These are phyloP conservation scores for Chlorella sp. DNA, from an alignment of 139 green algal species.

Conservation along the genomic window DNA sequence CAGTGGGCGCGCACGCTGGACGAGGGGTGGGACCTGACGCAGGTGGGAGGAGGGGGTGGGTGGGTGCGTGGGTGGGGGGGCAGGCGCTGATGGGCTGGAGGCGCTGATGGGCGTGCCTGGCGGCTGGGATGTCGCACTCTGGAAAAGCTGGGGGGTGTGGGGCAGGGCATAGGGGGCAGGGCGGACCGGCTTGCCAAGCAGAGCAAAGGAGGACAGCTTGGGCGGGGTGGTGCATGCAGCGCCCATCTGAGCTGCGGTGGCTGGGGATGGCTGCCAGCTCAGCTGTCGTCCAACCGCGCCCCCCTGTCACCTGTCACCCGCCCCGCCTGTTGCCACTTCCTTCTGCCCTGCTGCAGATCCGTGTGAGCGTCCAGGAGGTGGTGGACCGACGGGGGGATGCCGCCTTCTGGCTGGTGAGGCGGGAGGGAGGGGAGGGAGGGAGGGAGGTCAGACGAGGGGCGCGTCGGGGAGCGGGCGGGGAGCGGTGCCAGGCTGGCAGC, in stretches of 20 bases:
- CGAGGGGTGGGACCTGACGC: slow-evolving; percentile 77
- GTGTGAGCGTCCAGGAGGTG: slow-evolving; percentile 44
- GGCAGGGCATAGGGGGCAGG: neutral
- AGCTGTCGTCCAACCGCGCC: too few species aligned
- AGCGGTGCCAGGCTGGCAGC: too few species aligned
- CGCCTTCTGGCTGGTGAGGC: slow-evolving; percentile 32
- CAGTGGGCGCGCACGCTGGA: slow-evolving; percentile 77
- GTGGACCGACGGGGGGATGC: slow-evolving; percentile 40
- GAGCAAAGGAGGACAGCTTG: neutral
- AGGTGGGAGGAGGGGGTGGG: neutral
- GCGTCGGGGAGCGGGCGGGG: too few species aligned
- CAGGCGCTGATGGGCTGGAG: neutral
- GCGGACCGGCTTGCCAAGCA: neutral
- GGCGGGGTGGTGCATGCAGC: too few species aligned
- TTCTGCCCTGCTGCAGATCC: neutral
- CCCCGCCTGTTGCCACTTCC: neutral
- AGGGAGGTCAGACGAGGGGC: too few species aligned
- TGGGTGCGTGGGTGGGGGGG: too few species aligned
- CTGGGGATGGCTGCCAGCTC: neutral
- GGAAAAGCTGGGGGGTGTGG: neutral
- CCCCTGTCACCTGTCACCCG: neutral
- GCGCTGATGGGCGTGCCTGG: neutral
- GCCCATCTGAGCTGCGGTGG: neutral
- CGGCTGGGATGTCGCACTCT: neutral
- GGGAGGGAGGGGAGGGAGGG: neutral